phyloP scores from a whole-genome alignment of 768 basidiomycete genomes.

The Trametes maxima region DNA sequence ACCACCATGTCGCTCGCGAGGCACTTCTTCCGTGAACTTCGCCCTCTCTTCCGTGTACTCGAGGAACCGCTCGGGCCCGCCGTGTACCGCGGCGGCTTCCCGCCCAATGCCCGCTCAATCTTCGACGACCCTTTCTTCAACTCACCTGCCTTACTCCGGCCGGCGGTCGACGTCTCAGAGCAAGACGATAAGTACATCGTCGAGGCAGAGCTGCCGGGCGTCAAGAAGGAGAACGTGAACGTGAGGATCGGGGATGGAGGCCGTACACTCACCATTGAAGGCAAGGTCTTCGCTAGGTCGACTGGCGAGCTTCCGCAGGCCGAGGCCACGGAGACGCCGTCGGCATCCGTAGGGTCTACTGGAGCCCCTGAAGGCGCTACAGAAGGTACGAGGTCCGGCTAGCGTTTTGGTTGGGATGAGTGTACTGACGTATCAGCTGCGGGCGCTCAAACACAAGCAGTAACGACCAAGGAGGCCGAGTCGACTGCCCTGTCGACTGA shows the following conservation, averaged over 20 bases:
- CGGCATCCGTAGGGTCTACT: conserved; percentile 13
- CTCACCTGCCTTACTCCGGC: conserved; percentile 39
- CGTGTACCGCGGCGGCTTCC: conserved; percentile 29
- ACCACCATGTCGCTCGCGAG: conserved; percentile 32
- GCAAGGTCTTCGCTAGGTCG: conserved; percentile 46
- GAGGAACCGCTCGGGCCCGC: conserved; percentile 62
- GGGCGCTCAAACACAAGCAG: conserved; percentile 26
- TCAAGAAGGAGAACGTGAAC: conserved; percentile 75
- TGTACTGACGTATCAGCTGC: conserved; percentile 7
- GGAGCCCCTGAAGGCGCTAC: conserved; percentile 28
- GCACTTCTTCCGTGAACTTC: conserved; percentile 59
- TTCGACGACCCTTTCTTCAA: conserved; percentile 56
- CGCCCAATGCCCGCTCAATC: conserved; percentile 37
- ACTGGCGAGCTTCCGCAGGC: conserved; percentile 22
- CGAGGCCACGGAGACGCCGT: conserved; percentile 3
- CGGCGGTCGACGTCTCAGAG: conserved; percentile 71
- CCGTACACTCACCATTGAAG: conserved; percentile 72
- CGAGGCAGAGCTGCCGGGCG: conserved; percentile 78
- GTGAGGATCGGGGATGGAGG: conserved; percentile 72
- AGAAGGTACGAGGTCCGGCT: conserved; percentile 34
- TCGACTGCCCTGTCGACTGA: conserved; percentile 59
- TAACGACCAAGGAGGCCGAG: conserved; percentile 24
- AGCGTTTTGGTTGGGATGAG: neutral
- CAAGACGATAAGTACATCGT: conserved; percentile 65
- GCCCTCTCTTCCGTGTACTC: conserved; percentile 74